Conservation (phyloP, 1,284 basidiomycete genomes). For the Pseudozyma tsukubaensis region DNA sequence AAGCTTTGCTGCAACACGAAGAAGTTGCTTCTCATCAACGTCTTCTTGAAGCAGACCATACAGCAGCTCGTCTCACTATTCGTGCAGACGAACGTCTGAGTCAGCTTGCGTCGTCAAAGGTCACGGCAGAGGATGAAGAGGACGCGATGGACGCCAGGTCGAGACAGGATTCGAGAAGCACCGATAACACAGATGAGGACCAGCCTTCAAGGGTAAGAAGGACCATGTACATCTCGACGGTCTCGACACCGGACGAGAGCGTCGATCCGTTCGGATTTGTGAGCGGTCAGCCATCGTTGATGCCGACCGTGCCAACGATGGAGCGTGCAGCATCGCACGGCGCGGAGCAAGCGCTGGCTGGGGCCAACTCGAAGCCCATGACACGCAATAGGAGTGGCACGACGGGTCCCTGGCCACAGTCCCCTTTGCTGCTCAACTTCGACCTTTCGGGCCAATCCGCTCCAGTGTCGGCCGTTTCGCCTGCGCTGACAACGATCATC, state of each 20-base stretch:
- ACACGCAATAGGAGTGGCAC: slow-evolving; percentile 42
- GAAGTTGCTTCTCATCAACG: slow-evolving; percentile 26
- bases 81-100: slow-evolving; percentile 32
- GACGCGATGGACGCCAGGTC: slow-evolving; percentile 8
- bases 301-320: slow-evolving; percentile 17
- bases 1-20: slow-evolving; percentile 33
- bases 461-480: slow-evolving; percentile 14
- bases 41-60: slow-evolving; percentile 17
- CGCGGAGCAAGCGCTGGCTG: slow-evolving; percentile 4
- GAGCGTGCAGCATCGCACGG: slow-evolving; percentile 20
- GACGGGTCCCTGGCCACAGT: slow-evolving; percentile 49
- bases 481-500: slow-evolving; percentile 36
- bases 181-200: slow-evolving; percentile 31
- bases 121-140: slow-evolving; percentile 1
- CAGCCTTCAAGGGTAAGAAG: slow-evolving; percentile 9
- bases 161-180: slow-evolving; percentile 39
- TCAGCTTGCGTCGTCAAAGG: slow-evolving; percentile 3
- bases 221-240: slow-evolving; percentile 42
- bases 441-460: background rate
- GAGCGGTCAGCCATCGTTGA: slow-evolving; percentile 18
- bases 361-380: slow-evolving; percentile 17
- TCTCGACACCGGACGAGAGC: slow-evolving; percentile 32
- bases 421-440: slow-evolving; percentile 39
- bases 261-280: slow-evolving; percentile 24
- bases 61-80: slow-evolving; percentile 23